Percentiles rank a stretch among this genome's conserved stretches.
phyloP scores from a whole-genome alignment of 1,284 basidiomycete genomes.

The Leucoagaricus sp. region DNA sequence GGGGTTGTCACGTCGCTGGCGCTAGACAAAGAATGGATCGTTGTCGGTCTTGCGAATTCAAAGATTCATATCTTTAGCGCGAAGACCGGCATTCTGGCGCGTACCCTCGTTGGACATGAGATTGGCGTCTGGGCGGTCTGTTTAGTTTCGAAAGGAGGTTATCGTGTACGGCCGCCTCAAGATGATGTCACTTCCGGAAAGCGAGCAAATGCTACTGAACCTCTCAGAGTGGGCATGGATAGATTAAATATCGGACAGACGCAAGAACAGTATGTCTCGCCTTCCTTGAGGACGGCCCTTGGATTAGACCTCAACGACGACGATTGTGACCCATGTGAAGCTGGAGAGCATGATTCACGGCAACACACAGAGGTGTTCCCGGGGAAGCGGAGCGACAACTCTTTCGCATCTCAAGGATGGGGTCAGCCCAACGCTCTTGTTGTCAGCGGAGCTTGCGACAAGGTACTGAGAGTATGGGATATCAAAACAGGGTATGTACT shows the following conservation, averaged over 20 bases:
- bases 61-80: conserved; percentile 90
- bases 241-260: conserved; percentile 11
- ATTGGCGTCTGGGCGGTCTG: conserved; percentile 92
- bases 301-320: conserved; percentile 18
- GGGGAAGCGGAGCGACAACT: conserved; percentile 57
- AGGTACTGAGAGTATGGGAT: conserved; percentile 91
- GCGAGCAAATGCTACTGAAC: not conserved
- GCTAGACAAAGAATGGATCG: conserved; percentile 83
- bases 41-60: conserved; percentile 88
- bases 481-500: conserved; percentile 60
- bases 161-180: conserved; percentile 23
- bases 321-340: conserved; percentile 1
- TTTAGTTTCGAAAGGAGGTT: conserved; percentile 58
- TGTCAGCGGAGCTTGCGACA: conserved; percentile 93
- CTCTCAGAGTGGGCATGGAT: conserved; percentile 8
- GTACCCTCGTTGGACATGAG: conserved; percentile 85
- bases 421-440: conserved; percentile 69
- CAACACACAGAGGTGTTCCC: not conserved
- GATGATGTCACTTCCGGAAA: not conserved
- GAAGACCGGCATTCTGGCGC: conserved; percentile 73
- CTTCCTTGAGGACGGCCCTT: conserved; percentile 19
- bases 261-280: conserved; percentile 17
- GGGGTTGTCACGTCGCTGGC: conserved; percentile 88
- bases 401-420: conserved; percentile 62
- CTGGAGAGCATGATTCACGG: conserved; percentile 7